These are phyloP conservation scores for Pseudonitzschia pungens DNA, from an alignment of 108 stramenopile genomes.

Conservation along the genomic window DNA sequence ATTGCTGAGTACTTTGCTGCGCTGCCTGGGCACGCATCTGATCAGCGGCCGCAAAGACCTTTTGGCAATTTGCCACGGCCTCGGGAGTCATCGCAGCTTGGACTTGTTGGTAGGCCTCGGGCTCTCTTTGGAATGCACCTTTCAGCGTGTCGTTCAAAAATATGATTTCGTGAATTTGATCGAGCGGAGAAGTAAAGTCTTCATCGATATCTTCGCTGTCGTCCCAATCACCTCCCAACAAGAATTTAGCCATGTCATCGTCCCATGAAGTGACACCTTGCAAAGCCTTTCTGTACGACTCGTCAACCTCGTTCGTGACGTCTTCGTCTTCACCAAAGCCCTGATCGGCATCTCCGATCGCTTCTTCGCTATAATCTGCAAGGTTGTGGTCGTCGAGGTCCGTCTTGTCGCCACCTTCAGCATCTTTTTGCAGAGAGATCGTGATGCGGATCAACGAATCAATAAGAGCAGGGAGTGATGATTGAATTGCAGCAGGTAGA, in stretches of 20 bases:
- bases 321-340: constrained; percentile 87
- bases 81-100: constrained; percentile 73
- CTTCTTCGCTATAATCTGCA: constrained; percentile 43
- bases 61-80: constrained; percentile 59
- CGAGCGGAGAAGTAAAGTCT: constrained; percentile 80
- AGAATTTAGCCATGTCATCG: constrained; percentile 80
- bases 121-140: constrained; percentile 73
- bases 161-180: constrained; percentile 71
- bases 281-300: constrained; percentile 78
- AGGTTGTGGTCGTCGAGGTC: constrained; percentile 47
- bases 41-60: constrained; percentile 72
- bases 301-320: constrained; percentile 80
- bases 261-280: constrained; percentile 70
- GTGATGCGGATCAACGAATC: constrained; percentile 54
- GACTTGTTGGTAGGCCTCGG: constrained; percentile 79
- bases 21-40: constrained; percentile 45
- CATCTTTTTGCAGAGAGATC: constrained; percentile 70
- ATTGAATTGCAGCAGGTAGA: constrained; percentile 60
- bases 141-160: constrained; percentile 76
- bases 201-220: constrained; percentile 85
- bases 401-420: constrained; percentile 53
- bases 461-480: constrained; percentile 70
- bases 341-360: constrained; percentile 60
- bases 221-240: constrained; percentile 83
- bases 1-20: constrained; percentile 36